These are phyloP conservation scores for Melampsora americana DNA, from an alignment of 1,284 basidiomycete genomes.

Conservation along the genomic window DNA sequence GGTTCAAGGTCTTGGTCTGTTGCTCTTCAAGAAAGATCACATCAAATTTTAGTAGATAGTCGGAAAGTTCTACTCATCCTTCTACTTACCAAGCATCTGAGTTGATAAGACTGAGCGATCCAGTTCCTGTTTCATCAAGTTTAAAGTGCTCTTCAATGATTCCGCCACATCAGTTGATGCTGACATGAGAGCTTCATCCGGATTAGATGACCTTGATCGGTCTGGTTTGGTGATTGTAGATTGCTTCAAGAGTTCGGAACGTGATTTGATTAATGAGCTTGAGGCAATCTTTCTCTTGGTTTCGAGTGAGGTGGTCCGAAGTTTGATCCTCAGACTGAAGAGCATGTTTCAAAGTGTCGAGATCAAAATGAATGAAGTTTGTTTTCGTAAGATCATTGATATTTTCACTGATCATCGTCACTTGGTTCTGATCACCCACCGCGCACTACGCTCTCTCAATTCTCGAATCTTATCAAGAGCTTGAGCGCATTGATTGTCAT, in stretches of 20 bases:
- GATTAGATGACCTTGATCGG: constrained; percentile 8
- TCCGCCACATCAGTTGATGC: constrained; percentile 82
- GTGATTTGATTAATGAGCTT: background rate
- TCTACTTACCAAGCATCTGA: constrained; percentile 72
- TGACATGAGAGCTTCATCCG: constrained; percentile 77
- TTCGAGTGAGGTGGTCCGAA: constrained; percentile 36
- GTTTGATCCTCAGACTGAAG: constrained; percentile 13
- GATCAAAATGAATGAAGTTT: background rate
- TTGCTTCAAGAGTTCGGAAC: constrained; percentile 16
- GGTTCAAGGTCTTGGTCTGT: constrained; percentile 70
- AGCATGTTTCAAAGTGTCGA: background rate
- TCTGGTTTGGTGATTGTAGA: constrained; percentile 2
- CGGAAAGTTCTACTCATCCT: background rate
- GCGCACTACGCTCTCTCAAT: background rate
- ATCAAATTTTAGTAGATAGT: background rate
- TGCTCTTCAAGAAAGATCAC: constrained; percentile 60
- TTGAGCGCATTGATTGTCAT: constrained; percentile 20
- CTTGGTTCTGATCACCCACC: constrained; percentile 8
- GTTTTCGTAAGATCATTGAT: background rate
- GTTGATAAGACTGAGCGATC: constrained; percentile 77
- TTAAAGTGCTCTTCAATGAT: constrained; percentile 74
- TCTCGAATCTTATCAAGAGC: constrained; percentile 15
- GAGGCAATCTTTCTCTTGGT: constrained; percentile 19
- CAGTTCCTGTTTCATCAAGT: constrained; percentile 81
- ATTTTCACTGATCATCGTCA: background rate